Percentiles rank a stretch among this genome's conserved stretches.
Evolutionary conservation across 805 yeast genomes (phyloP).

Genomic region (Candida sanyiensis): DNA sequence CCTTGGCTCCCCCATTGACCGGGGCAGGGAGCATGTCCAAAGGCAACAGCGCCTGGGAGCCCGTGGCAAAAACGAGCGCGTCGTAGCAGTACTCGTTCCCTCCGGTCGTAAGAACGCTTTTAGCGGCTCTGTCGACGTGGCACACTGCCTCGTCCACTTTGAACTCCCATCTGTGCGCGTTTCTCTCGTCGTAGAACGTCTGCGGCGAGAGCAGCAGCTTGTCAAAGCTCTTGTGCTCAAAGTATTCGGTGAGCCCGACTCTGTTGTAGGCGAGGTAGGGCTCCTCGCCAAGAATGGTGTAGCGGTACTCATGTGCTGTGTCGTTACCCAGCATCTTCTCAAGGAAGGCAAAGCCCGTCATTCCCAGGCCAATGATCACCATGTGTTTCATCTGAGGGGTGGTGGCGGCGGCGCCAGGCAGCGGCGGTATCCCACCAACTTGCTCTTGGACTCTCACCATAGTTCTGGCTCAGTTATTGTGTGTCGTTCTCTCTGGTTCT

Average conservation of each 20-base stretch:
- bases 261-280: conserved; percentile 33
- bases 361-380: conserved; percentile 33
- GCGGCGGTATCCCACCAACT: conserved; percentile 20
- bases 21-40: conserved; percentile 20
- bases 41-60: conserved; percentile 30
- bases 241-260: conserved; percentile 31
- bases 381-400: conserved; percentile 18
- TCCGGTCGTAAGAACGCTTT: conserved; percentile 15
- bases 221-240: conserved; percentile 25
- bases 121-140: conserved; percentile 14
- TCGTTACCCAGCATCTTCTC: conserved; percentile 31
- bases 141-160: conserved; percentile 22
- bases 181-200: conserved; percentile 23
- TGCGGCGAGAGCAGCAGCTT: conserved; percentile 25
- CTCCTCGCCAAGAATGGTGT: conserved; percentile 32
- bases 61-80: conserved; percentile 28
- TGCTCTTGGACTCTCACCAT: conserved; percentile 7
- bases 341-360: conserved; percentile 32
- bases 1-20: conserved; percentile 7
- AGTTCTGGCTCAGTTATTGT: too few relatives aligned
- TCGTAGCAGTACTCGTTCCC: conserved; percentile 23
- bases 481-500: too few relatives aligned
- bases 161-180: conserved; percentile 23
- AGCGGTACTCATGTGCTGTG: conserved; percentile 23
- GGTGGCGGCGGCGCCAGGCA: conserved; percentile 9